Base-by-base conservation (phyloP, 148 eudicot species). In the Rhododendron molle region DNA sequence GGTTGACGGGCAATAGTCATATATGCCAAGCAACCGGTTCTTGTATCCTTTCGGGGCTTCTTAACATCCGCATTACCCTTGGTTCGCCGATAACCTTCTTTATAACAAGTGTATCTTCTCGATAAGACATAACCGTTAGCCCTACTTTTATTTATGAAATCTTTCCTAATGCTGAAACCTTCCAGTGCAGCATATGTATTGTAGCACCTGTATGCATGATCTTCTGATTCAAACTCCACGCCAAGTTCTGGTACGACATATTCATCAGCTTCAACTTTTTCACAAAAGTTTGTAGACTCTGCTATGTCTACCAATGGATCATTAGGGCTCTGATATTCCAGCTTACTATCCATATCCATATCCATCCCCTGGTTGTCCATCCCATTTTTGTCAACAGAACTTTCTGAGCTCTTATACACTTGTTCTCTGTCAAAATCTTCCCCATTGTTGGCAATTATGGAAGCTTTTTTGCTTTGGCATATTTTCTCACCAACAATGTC, bases 11-110 rank as follows among this genome's bases (percentile, higher is more conserved):
- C 84, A 56, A 86, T 76, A 26, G 88, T 86, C 88, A 86, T 76
- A 58, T 86, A 85, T 56, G 88, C 88, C 84, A 86, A 86, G 80
- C 88, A 86, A 32, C 88, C 88, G 5, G 88, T 82, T 65, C 88
- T 74, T 82, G 81, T 82, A 76, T 86, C 88, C 84, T 86, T 83
- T 11, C 85, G 88, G 78, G 81, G 85, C 30, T 82, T 86, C 47
- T 86, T 86, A 3, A 78, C 85, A 74, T 82, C 65, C 12, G 34
- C 16, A 65, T 62, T 80, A 81, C 38, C 74, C 60, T 81, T 86
- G 40, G 74, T 74, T 4, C 71, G 81, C 73, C 84, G 49, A 86
- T 73, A 62, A 83, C 85, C 88, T 82, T 86, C 81, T 58, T 76
- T 86, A 44, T 58, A 58, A 76, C 88, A 86, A 28, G 88, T 86